Percentiles rank a stretch among this genome's conserved stretches.
These are phyloP conservation scores for Mycena vitilis DNA, from an alignment of 768 basidiomycete genomes.

Conservation along the genomic window DNA sequence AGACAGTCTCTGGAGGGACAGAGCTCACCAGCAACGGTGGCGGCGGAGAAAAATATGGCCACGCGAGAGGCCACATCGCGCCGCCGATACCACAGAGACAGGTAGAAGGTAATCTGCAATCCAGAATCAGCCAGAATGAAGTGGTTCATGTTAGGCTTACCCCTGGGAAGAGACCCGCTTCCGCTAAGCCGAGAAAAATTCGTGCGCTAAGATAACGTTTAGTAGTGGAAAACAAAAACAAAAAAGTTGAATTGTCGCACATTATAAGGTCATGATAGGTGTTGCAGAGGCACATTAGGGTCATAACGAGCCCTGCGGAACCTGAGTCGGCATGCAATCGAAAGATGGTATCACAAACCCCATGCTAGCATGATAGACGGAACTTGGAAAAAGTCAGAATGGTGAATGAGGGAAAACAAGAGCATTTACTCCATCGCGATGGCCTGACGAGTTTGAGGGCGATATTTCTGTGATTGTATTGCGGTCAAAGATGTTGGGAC, in stretches of 20 bases:
- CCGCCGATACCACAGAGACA: slow-evolving; percentile 72
- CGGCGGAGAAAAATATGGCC: slow-evolving; percentile 37
- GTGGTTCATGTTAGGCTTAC: slow-evolving; percentile 35
- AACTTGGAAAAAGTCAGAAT: slow-evolving; percentile 30
- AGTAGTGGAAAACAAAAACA: neutral
- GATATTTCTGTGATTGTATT: slow-evolving; percentile 37
- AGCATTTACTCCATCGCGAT: slow-evolving; percentile 42
- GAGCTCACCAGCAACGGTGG: slow-evolving; percentile 44
- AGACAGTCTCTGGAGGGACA: too few relatives aligned
- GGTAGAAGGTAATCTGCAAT: slow-evolving; percentile 54
- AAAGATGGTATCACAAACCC: slow-evolving; percentile 27
- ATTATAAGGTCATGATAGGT: slow-evolving; percentile 41
- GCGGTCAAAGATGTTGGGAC: neutral
- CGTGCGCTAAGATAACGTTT: slow-evolving; percentile 44
- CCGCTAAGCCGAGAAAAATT: slow-evolving; percentile 54
- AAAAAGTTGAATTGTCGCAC: slow-evolving; percentile 24
- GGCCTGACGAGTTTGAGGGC: slow-evolving; percentile 42
- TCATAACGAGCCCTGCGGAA: slow-evolving; percentile 42
- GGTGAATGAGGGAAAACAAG: neutral
- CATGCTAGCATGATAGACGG: slow-evolving; percentile 44
- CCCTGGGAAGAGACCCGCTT: slow-evolving; percentile 54
- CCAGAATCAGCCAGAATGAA: neutral
- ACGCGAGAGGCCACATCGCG: slow-evolving; percentile 58
- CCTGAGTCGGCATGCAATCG: neutral
- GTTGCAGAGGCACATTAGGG: slow-evolving; percentile 44